Base-by-base conservation (phyloP, 108 stramenopile genomes). In the Pseudonitzschia pungens region DNA sequence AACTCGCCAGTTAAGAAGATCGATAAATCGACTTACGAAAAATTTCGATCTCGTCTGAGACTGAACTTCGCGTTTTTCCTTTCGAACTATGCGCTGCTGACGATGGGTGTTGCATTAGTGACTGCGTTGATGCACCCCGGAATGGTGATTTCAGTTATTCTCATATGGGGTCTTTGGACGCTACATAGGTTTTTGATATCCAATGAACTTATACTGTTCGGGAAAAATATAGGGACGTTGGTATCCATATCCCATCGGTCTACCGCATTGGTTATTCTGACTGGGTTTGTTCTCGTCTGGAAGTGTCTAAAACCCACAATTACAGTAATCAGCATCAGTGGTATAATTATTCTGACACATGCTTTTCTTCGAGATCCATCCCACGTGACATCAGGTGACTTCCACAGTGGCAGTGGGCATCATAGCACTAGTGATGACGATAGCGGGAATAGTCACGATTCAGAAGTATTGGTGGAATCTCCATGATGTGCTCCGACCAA, bases 81-180 rank as follows among this genome's bases (percentile, higher is more conserved):
- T 8, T 89, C 94, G 44, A 95, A 95, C 65, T 95, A 95, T 73
- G 87, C 86, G 16, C 69, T 95, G 21, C 53, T 90, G 45, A 76
- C 84, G 0, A 28, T 68, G 8, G 87, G 89, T 40, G 89, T 89
- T 24, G 83, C 88, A 14, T 29, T 92, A 18, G 87, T 95, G 16
- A 87, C 92, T 53, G 90, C 87, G 3, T 73, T 95, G 56, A 82
- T 92, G 86, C 94, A 95, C 74, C 92, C 92, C 2, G 79, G 82
- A 24, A 95, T 92, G 90, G 52, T 95, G 1, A 9, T 92, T 22
- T 86, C 77, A 27, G 65, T 92, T 48, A 87, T 79, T 11, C 27
- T 84, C 22, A 76, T 92, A 0, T 89, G 77, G 71, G 82, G 68
- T 32, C 52, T 90, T 31, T 95, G 94, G 94, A 74, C 64, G 33